Evolutionary conservation across 2,329 filamentous ascomycete species (phyloP).

Genomic region (Aspergillus cejpii): DNA sequence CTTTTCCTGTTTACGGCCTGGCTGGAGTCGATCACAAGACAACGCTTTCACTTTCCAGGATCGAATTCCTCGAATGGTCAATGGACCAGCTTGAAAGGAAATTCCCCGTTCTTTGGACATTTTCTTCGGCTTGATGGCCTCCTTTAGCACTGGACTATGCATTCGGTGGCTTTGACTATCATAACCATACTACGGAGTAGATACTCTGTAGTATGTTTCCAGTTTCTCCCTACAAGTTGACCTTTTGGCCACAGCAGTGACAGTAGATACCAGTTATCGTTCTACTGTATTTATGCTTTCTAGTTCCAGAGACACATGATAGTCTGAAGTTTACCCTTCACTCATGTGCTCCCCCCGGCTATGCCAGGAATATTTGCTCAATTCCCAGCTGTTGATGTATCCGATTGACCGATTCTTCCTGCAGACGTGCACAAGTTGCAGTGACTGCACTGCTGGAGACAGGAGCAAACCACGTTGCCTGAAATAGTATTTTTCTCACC

Average conservation of each 20-base stretch:
- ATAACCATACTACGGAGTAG: no score
- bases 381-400: not conserved
- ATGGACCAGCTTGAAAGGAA: not conserved
- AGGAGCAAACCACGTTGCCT: slow-evolving; percentile 14
- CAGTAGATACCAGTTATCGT: not conserved
- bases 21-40: not conserved
- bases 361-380: not conserved
- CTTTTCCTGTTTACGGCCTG: not conserved
- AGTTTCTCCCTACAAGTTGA: not conserved
- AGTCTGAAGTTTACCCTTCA: not conserved
- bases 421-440: no score
- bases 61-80: not conserved
- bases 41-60: not conserved
- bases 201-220: no score
- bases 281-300: not conserved
- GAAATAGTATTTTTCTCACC: slow-evolving; percentile 19
- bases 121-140: not conserved
- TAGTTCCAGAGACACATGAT: not conserved
- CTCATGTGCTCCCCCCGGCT: not conserved
- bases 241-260: not conserved
- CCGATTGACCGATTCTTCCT: not conserved
- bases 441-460: no score
- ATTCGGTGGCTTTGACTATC: not conserved
- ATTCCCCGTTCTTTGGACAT: not conserved
- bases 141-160: not conserved